These are phyloP conservation scores for Vigna hirtella DNA, from an alignment of 306 rosid species.

Conservation along the genomic window DNA sequence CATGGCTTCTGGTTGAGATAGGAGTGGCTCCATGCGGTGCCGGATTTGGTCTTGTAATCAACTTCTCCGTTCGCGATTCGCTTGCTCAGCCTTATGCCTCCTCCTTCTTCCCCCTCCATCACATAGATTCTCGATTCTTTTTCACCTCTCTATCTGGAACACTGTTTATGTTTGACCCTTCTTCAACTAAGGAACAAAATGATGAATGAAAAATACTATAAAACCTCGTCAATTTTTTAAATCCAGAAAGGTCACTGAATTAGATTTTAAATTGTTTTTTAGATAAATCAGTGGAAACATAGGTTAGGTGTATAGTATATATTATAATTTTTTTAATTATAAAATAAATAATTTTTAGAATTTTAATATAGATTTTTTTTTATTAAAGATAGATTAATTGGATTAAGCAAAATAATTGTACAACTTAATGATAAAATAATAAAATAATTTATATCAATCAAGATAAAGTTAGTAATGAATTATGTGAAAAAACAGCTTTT, in stretches of 20 bases:
- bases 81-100: conserved; percentile 78
- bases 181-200: not conserved
- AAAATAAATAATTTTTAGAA: too few relatives aligned
- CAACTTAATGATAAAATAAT: too few relatives aligned
- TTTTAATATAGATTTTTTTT: too few relatives aligned
- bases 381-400: too few relatives aligned
- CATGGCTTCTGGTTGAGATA: conserved; percentile 96
- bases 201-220: not conserved
- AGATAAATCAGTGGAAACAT: too few relatives aligned
- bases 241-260: not conserved
- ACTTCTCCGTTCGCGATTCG: conserved; percentile 79
- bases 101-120: conserved; percentile 95
- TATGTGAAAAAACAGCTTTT: too few relatives aligned
- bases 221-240: not conserved
- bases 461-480: too few relatives aligned
- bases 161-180: not conserved
- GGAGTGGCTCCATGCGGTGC: conserved; percentile 97
- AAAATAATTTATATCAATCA: too few relatives aligned
- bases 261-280: not conserved
- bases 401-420: too few relatives aligned
- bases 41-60: conserved; percentile 82
- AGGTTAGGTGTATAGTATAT: too few relatives aligned
- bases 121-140: not conserved
- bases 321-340: too few relatives aligned
- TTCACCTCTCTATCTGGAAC: not conserved